Conservation (phyloP, 176 grass and related monocot species). For the Ampelocalamus luodianensis region DNA sequence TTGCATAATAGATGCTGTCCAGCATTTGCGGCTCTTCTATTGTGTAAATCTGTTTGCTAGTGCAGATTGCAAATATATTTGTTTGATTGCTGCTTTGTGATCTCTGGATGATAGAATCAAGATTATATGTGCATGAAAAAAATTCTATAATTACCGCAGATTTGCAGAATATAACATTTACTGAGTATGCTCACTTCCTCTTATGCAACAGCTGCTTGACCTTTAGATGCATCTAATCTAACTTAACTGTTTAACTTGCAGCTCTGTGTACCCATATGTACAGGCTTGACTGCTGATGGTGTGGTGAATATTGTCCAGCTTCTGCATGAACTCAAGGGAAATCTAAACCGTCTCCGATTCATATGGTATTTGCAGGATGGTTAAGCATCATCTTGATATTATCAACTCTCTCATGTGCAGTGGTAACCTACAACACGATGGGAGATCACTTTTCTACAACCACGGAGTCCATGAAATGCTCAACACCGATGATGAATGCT, state of each 20-base stretch:
- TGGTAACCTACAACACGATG: conserved; percentile 39
- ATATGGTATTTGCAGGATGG: conserved; percentile 67
- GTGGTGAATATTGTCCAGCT: conserved; percentile 65
- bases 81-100: conserved; percentile 15
- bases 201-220: conserved; percentile 25
- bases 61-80: conserved; percentile 28
- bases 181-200: conserved; percentile 14
- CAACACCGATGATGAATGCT: conserved; percentile 48
- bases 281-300: conserved; percentile 75
- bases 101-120: not conserved
- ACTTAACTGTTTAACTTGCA: conserved; percentile 56
- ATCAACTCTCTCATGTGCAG: conserved; percentile 66
- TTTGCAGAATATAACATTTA: not conserved
- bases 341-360: conserved; percentile 61
- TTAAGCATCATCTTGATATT: conserved; percentile 70
- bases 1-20: conserved; percentile 11
- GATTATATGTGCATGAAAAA: conserved; percentile 15
- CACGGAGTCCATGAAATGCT: conserved; percentile 42
- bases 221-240: conserved; percentile 40
- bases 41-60: conserved; percentile 18
- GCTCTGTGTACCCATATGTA: conserved; percentile 83
- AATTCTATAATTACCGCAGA: not conserved
- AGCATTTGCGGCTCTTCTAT: conserved; percentile 14
- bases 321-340: conserved; percentile 52
- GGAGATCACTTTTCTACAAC: conserved; percentile 47